These are phyloP conservation scores for Penicillium crystallinum DNA, from an alignment of 495 filamentous ascomycete species.

Conservation along the genomic window DNA sequence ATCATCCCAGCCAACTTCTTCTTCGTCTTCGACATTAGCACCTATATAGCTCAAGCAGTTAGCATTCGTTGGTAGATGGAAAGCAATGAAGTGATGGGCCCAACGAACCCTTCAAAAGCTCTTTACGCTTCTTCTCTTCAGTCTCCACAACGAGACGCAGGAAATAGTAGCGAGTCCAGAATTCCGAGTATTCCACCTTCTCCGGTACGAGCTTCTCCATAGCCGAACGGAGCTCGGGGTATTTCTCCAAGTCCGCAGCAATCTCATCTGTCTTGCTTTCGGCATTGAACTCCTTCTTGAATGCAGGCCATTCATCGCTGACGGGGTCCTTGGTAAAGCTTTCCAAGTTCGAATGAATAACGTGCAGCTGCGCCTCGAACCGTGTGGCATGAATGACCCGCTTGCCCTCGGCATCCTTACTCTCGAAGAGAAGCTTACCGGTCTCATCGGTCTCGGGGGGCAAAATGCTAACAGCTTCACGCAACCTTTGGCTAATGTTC, in stretches of 20 bases:
- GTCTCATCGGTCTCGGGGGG: conserved; percentile 51
- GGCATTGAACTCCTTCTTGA: conserved; percentile 70
- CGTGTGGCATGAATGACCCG: conserved; percentile 88
- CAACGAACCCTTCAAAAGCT: conserved; percentile 80
- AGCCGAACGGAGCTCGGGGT: conserved; percentile 77
- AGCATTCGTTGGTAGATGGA: conserved; percentile 10
- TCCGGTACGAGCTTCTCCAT: conserved; percentile 97
- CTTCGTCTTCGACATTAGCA: conserved; percentile 59
- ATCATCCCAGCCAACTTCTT: conserved; percentile 83
- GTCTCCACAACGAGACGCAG: conserved; percentile 88
- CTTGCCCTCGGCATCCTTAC: conserved; percentile 83
- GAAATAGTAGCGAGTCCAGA: conserved; percentile 97
- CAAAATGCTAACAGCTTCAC: conserved; percentile 84
- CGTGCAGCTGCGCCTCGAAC: conserved; percentile 93
- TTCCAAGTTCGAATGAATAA: conserved; percentile 80
- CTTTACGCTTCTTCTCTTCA: conserved; percentile 85
- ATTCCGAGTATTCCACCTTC: conserved; percentile 76
- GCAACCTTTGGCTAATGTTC: conserved; percentile 85
- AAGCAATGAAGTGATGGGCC: neutral
- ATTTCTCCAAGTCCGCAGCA: conserved; percentile 74
- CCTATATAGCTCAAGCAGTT: conserved; percentile 29
- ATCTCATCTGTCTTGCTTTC: conserved; percentile 85
- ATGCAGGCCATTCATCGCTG: conserved; percentile 67
- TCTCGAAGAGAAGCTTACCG: conserved; percentile 73
- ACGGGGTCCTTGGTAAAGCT: conserved; percentile 80